These are phyloP conservation scores for Fusarium sp. DNA, from an alignment of 2,329 filamentous ascomycete genomes.

Conservation along the genomic window DNA sequence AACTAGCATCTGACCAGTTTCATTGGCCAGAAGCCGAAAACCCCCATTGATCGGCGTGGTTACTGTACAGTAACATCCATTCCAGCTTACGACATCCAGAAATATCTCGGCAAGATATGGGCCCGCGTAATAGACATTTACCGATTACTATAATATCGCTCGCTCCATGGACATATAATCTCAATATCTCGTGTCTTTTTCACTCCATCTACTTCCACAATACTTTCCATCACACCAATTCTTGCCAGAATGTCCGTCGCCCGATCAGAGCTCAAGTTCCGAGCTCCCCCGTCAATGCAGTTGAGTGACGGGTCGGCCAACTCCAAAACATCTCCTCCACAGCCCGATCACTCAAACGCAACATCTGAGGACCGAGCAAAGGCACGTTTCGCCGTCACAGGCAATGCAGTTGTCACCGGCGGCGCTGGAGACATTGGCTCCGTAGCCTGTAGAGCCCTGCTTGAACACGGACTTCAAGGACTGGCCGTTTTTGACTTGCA, in stretches of 20 bases:
- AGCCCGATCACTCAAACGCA: rapidly evolving
- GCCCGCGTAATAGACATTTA: no score
- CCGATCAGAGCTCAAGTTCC: conserved; percentile 13
- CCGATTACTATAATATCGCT: no score
- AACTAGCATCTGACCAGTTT: background rate
- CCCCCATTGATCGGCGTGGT: background rate
- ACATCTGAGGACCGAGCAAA: background rate
- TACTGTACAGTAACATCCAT: conserved; percentile 9
- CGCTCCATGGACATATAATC: rapidly evolving
- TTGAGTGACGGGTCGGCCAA: conserved; percentile 8
- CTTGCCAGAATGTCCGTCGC: conserved; percentile 3
- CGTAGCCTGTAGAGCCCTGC: background rate
- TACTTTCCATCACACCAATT: background rate
- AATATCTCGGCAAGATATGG: background rate
- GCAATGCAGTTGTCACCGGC: conserved; percentile 14
- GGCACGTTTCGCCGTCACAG: background rate
- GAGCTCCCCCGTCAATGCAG: conserved; percentile 14
- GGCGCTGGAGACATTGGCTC: conserved; percentile 16
- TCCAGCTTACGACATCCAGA: background rate
- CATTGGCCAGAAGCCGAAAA: background rate
- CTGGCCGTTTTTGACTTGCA: conserved; percentile 16
- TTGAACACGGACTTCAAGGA: conserved; percentile 10
- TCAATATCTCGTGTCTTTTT: background rate
- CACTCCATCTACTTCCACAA: background rate
- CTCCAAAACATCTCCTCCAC: background rate